Conservation (phyloP, 2,329 filamentous ascomycete species). For the Penicillium sp. region DNA sequence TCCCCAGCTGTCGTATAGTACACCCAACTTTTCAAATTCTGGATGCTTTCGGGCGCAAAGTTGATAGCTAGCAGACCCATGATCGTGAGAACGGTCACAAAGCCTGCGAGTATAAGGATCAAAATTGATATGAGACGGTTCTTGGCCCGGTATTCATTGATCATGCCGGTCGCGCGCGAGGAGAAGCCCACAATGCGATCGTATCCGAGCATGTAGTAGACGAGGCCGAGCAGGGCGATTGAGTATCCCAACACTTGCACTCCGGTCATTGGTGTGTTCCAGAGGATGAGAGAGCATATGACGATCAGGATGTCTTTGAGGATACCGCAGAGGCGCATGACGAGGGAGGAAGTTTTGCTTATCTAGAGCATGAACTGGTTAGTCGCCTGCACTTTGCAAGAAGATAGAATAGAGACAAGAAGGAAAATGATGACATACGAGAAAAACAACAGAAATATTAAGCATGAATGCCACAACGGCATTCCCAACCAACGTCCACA, state of each 20-base stretch:
- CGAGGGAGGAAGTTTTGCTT: conserved; percentile 79
- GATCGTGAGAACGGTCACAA: conserved; percentile 66
- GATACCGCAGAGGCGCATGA: conserved; percentile 80
- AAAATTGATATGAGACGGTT: conserved; percentile 73
- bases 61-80: conserved; percentile 58
- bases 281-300: conserved; percentile 69
- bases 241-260: conserved; percentile 75
- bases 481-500: conserved; percentile 64
- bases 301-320: conserved; percentile 86
- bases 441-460: conserved; percentile 77
- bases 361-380: conserved; percentile 53
- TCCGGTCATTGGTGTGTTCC: conserved; percentile 65
- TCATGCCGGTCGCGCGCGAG: conserved; percentile 58
- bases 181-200: conserved; percentile 42
- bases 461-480: conserved; percentile 72
- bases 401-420: background rate
- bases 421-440: conserved; percentile 51
- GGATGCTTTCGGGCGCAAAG: conserved; percentile 34
- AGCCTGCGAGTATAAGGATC: conserved; percentile 62
- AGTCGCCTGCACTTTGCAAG: too few species aligned
- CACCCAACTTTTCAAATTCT: conserved; percentile 33
- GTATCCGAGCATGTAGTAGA: conserved; percentile 67
- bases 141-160: conserved; percentile 80
- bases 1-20: conserved; percentile 29
- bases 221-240: conserved; percentile 62